Conservation (phyloP, 2,329 filamentous ascomycete species). For the Ophiostoma angusticollis region DNA sequence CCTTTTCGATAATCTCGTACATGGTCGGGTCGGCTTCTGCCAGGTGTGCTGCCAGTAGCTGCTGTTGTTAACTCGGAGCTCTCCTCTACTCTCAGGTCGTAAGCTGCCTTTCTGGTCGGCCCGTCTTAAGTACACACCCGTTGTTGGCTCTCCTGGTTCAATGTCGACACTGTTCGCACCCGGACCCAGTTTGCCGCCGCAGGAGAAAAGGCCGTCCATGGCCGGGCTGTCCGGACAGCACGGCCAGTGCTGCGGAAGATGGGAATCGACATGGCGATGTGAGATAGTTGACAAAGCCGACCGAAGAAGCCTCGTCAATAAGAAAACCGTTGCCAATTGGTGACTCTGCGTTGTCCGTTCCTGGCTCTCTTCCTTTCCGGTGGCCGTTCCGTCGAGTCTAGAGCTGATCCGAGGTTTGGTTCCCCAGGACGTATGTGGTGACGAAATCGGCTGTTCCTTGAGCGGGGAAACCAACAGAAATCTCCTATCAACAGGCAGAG, state of each 20-base stretch:
- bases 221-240: constrained; percentile 28
- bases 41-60: constrained; percentile 72
- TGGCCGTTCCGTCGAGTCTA: too few relatives aligned
- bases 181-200: constrained; percentile 15
- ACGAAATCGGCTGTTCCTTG: too few relatives aligned
- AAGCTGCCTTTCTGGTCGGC: too few relatives aligned
- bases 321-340: too few relatives aligned
- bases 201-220: constrained; percentile 20
- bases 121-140: constrained; percentile 28
- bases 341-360: too few relatives aligned
- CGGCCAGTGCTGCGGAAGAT: constrained; percentile 36
- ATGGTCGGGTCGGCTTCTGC: constrained; percentile 77
- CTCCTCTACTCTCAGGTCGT: background rate
- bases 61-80: constrained; percentile 10
- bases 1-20: constrained; percentile 83
- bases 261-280: constrained; percentile 33
- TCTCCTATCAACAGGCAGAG: too few relatives aligned
- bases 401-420: too few relatives aligned
- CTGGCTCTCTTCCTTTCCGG: too few relatives aligned
- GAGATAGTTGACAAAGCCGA: too few relatives aligned
- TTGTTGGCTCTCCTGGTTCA: constrained; percentile 43
- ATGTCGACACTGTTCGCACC: constrained; percentile 32
- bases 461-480: too few relatives aligned
- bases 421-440: too few relatives aligned
- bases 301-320: too few relatives aligned